Percentiles rank a stretch among this genome's conserved stretches.
These are phyloP conservation scores for Xerophyta viscosa DNA, from an alignment of 106 monocot species.

Conservation along the genomic window DNA sequence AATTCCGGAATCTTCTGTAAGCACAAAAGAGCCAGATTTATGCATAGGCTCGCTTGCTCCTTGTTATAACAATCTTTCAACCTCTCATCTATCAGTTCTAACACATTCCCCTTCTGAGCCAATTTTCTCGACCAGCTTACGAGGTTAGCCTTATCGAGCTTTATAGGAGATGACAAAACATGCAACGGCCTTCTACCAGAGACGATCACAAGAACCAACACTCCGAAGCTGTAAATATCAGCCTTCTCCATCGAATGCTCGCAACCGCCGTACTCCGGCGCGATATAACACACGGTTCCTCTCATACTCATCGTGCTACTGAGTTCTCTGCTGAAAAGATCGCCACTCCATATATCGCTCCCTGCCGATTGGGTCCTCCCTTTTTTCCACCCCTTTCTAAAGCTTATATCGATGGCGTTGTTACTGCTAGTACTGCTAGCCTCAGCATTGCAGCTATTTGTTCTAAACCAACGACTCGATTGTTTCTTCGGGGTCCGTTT, in stretches of 20 bases:
- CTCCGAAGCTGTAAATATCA: slow-evolving; percentile 77
- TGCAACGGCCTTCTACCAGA: slow-evolving; percentile 78
- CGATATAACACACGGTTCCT: slow-evolving; percentile 81
- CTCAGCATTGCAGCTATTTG: slow-evolving; percentile 7
- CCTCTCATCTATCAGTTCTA: slow-evolving; percentile 73
- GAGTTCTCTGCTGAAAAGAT: slow-evolving; percentile 67
- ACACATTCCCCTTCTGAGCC: slow-evolving; percentile 37
- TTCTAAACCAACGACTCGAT: slow-evolving; percentile 24
- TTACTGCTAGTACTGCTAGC: no score
- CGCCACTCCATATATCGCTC: slow-evolving; percentile 41
- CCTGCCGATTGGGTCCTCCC: slow-evolving; percentile 25
- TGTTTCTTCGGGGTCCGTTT: slow-evolving; percentile 19
- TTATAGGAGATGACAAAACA: slow-evolving; percentile 60
- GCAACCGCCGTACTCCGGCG: slow-evolving; percentile 43
- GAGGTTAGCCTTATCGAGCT: slow-evolving; percentile 73
- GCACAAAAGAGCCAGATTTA: slow-evolving; percentile 67
- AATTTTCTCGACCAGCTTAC: slow-evolving; percentile 65
- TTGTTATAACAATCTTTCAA: slow-evolving; percentile 38
- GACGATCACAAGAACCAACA: slow-evolving; percentile 65
- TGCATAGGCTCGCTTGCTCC: slow-evolving; percentile 54
- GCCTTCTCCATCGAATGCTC: slow-evolving; percentile 56
- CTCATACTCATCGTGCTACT: slow-evolving; percentile 79
- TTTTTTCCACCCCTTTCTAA: slow-evolving; percentile 25
- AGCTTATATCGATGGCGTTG: slow-evolving; percentile 25
- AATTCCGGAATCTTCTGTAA: slow-evolving; percentile 71